Evolutionary conservation across 495 filamentous ascomycete species (phyloP).

Genomic region (Xylaria longipes): DNA sequence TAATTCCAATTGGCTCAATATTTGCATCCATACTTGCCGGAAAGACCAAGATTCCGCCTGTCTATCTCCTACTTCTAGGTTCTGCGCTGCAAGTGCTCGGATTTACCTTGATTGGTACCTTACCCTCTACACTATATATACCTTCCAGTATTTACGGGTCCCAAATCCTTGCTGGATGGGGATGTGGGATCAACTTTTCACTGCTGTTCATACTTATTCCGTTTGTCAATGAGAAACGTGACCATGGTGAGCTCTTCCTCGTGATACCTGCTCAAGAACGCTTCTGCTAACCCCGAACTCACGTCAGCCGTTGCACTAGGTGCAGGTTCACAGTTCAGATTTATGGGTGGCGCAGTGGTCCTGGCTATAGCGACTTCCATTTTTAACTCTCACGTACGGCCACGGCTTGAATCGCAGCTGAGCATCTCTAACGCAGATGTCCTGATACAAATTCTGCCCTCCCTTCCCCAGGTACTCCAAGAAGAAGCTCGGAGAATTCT

Average conservation of each 20-base stretch:
- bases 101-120: conserved; percentile 19
- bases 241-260: conserved; percentile 18
- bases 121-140: conserved; percentile 22
- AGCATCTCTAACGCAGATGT: background rate
- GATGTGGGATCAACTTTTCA: conserved; percentile 38
- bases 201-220: conserved; percentile 28
- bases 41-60: conserved; percentile 31
- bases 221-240: conserved; percentile 14
- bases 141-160: conserved; percentile 40
- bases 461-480: background rate
- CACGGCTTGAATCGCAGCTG: conserved; percentile 20
- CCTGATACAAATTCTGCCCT: background rate
- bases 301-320: conserved; percentile 29
- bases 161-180: conserved; percentile 41
- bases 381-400: conserved; percentile 27
- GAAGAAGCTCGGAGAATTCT: conserved; percentile 6
- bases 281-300: background rate
- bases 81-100: conserved; percentile 27
- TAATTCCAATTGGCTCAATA: conserved; percentile 42
- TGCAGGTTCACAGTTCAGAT: conserved; percentile 27
- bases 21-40: conserved; percentile 36
- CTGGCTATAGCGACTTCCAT: conserved; percentile 30
- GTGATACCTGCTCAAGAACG: background rate
- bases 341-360: conserved; percentile 28
- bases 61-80: conserved; percentile 26